Percentiles rank a stretch among this genome's conserved stretches.
Evolutionary conservation across 305 asterid species (phyloP).

Genomic region (Rubia balearica): DNA sequence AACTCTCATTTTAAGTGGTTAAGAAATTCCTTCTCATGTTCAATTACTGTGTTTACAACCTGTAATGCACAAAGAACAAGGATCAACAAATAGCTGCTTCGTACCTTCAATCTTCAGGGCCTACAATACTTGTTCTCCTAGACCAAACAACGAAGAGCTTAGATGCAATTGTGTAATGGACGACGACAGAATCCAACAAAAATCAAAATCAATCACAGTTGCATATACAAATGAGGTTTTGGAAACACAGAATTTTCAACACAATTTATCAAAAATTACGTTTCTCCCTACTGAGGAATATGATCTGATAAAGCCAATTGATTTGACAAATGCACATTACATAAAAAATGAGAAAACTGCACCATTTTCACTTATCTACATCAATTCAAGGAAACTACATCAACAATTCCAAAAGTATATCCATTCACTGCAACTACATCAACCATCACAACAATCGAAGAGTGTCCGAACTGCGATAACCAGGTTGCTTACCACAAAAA

Average conservation of each 20-base stretch:
- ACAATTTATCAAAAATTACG: neutral
- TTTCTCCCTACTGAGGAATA: neutral
- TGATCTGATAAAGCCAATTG: neutral
- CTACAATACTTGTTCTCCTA: no score
- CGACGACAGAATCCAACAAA: slow-evolving; percentile 16
- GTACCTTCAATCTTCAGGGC: no score
- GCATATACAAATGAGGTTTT: neutral
- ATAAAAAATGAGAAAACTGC: neutral
- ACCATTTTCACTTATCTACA: no score
- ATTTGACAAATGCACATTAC: neutral
- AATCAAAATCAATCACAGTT: neutral
- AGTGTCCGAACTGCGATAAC: neutral
- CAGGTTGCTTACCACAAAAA: neutral
- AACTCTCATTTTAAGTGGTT: no score
- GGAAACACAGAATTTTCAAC: neutral
- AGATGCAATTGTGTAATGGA: no score
- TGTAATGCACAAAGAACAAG: no score
- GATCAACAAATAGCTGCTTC: no score
- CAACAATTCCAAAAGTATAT: no score
- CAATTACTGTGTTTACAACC: no score
- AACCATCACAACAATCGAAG: neutral
- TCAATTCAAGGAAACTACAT: neutral
- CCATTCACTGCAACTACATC: neutral
- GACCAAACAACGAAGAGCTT: no score
- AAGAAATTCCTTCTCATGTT: no score